Base-by-base conservation (phyloP, 1,284 basidiomycete species). In the Melampsora americana region DNA sequence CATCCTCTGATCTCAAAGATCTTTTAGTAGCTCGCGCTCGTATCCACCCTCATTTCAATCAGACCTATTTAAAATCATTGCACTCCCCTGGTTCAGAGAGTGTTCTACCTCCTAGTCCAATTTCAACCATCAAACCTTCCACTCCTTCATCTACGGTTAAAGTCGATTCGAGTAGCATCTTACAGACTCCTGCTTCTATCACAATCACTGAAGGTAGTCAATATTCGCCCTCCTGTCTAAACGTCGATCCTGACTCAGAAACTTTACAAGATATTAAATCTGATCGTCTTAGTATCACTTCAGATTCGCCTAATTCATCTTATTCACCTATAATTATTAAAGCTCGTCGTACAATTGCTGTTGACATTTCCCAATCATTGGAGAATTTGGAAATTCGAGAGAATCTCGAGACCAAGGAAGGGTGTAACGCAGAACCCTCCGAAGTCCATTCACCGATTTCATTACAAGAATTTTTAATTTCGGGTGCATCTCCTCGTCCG, bases 141-240 rank as follows among this genome's bases (percentile, higher is more conserved):
- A 56, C 53, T 56, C 53, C 53, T n/a, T 56, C 53, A n/a, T 56
- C 53, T 56, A 23, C 53, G 53, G 26, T 28, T n/a, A n/a, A 56
- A 56, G 11, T 28, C n/a, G n/a, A 56, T 23, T 56, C 26, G 12
- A 56, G 11, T 56, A 56, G 7, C 20, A 28, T 56, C 53, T 56
- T 56, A 23, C n/a, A 56, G 20, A 56, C 53, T 56, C 53, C 53
- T 28, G 18, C 53, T 56, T 56, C 53, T 56, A 23, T 56, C n/a
- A 12, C 53, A 28, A 28, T 56, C 18, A 56, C 53, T 56, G 53
- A 56, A 56, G 53, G 53, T 28, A 56, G 53, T 56, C 53, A 56
- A 56, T 56, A 56, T 56, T 56, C 53, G 1, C 53, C 53, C 53
- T 56, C 53, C 53, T 9, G 11, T 56, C 7, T 56, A 1, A 56